phyloP scores from a whole-genome alignment of 2,329 filamentous ascomycete species.

The Fusarium equiseti region DNA sequence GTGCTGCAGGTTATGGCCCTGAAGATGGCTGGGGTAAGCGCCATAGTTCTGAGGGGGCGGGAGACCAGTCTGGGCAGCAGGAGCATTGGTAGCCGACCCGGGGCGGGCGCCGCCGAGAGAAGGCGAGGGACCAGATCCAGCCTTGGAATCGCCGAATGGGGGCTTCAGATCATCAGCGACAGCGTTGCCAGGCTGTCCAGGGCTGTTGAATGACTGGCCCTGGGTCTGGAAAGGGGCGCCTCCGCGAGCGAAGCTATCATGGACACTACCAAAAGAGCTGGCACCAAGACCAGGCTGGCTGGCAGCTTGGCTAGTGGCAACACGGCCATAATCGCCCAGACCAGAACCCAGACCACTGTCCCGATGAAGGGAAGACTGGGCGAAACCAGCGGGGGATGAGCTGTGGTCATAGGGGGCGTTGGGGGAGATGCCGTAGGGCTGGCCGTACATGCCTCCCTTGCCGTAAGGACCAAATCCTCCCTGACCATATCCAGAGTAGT shows the following conservation, averaged over 20 bases:
- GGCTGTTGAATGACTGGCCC: conserved; percentile 65
- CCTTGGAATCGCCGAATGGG: conserved; percentile 66
- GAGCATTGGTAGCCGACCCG: conserved; percentile 66
- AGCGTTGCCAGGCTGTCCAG: conserved; percentile 60
- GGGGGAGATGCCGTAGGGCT: conserved; percentile 68
- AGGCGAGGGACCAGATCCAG: conserved; percentile 66
- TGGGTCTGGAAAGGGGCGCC: conserved; percentile 68
- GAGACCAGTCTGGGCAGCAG: conserved; percentile 64
- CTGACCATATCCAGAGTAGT: conserved; percentile 68
- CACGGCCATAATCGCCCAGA: conserved; percentile 67
- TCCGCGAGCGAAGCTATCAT: conserved; percentile 67
- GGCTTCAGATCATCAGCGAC: conserved; percentile 69
- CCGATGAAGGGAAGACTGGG: conserved; percentile 65
- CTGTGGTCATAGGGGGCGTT: conserved; percentile 68
- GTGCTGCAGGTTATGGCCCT: conserved; percentile 67
- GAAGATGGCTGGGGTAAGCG: conserved; percentile 67
- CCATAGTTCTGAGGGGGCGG: conserved; percentile 69
- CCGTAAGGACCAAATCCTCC: conserved; percentile 66
- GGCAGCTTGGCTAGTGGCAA: conserved; percentile 62
- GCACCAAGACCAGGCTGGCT: conserved; percentile 64
- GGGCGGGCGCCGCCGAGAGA: conserved; percentile 68
- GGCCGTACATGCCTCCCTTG: conserved; percentile 67
- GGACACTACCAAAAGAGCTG: conserved; percentile 64
- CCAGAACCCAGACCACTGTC: conserved; percentile 64
- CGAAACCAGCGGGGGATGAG: conserved; percentile 67